Evolutionary conservation across 2,329 filamentous ascomycete species (phyloP), one percentile per base, ranked within the genome.

Genomic region (Diaporthe eres): DNA sequence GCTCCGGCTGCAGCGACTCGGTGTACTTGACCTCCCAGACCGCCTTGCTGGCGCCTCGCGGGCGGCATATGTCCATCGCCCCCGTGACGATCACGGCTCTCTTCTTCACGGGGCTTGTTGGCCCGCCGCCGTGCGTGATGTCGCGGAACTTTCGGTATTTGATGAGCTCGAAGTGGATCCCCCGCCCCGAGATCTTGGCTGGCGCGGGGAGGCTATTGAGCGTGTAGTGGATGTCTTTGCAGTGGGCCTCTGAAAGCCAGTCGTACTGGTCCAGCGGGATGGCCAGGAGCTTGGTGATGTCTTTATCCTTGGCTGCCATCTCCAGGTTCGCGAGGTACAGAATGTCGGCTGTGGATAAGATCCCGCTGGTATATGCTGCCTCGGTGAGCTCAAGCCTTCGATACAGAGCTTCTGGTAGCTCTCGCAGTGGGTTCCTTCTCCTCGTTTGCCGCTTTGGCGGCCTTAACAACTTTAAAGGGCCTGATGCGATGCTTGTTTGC

Each of bases 11-110:
- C 15, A 75, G 72, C 4, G 60, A 76, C 44, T 75, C 51, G 51
- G 44, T 68, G 60, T 72, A 61, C 28, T 76, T 76, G 51, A 75
- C n/a, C 51, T 76, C 75, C 75, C 75, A 76, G 44, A 76, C 72
- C 5, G 75, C 25, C 44, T 75, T 76, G 47, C 53, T 72, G 19
- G 34, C 37, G 28, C 72, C 72, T 13, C 28, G 49, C 2, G 53
- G 67, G 25, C 68, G 67, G 68, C 75, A 61, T 4, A 76, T 68
- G 67, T 75, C 75, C 75, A 76, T 75, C 2, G 68, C 68, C 13
- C 75, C 72, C 0, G n/a, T 17, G 7, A 75, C 42, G 25, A 70
- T 75, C 57, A 76, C 53, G 1, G 44, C 72, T 39, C 42, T 3
- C 37, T 63, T 70, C 68, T 72, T 75, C 34, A 44, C 51, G 1